A percentile compares a stretch with the other conserved stretches of the same genome.
Conservation (phyloP, 768 basidiomycete genomes). For the Candolleomyces efflorescens region DNA sequence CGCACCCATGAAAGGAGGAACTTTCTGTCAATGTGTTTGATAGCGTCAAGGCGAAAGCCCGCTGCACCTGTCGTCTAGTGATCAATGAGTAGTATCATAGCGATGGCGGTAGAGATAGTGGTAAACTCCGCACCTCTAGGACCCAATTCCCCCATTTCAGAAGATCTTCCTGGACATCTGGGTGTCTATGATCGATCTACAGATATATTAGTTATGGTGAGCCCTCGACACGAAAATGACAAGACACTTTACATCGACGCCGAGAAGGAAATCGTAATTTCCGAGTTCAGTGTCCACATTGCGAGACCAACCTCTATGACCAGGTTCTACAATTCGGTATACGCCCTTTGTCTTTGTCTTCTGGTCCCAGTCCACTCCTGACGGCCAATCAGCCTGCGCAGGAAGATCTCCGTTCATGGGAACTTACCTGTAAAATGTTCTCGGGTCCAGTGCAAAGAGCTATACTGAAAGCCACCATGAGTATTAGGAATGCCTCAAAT, state of each 20-base stretch:
- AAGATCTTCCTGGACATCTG: slow-evolving; percentile 72
- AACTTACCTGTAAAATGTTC: slow-evolving; percentile 73
- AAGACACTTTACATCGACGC: slow-evolving; percentile 51
- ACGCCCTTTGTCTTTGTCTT: slow-evolving; percentile 57
- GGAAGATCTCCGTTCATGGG: neutral
- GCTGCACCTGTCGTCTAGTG: slow-evolving; percentile 58
- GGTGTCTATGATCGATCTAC: slow-evolving; percentile 82
- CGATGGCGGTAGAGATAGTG: slow-evolving; percentile 3
- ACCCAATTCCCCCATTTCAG: slow-evolving; percentile 79
- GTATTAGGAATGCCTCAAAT: neutral
- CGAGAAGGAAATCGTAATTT: slow-evolving; percentile 83
- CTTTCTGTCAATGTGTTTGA: slow-evolving; percentile 79
- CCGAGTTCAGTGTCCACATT: slow-evolving; percentile 82
- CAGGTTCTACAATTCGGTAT: slow-evolving; percentile 64
- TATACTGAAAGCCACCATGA: slow-evolving; percentile 41
- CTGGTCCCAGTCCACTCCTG: slow-evolving; percentile 85
- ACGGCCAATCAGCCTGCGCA: neutral
- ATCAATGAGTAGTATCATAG: slow-evolving; percentile 2
- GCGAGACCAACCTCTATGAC: slow-evolving; percentile 76
- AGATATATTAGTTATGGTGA: slow-evolving; percentile 4
- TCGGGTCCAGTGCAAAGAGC: slow-evolving; percentile 65
- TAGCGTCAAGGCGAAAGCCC: slow-evolving; percentile 87
- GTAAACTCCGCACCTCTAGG: slow-evolving; percentile 32
- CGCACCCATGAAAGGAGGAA: slow-evolving; percentile 71
- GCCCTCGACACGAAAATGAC: neutral